Conservation (phyloP, 73 alveolate genomes). For the Tetrahymena borealis region DNA sequence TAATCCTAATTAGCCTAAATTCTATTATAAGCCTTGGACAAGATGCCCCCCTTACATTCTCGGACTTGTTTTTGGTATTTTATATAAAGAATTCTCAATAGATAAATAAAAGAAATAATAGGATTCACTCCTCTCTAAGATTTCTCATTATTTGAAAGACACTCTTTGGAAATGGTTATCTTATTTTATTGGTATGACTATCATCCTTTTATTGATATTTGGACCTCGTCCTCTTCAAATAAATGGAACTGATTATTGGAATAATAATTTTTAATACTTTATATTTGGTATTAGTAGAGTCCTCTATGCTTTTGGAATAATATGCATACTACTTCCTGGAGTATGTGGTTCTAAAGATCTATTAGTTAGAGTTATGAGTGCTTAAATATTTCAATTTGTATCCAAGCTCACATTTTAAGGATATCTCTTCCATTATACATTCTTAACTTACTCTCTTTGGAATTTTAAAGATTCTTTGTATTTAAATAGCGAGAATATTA, state of each 20-base stretch:
- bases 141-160: not conserved
- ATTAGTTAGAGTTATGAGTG: not conserved
- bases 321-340: not conserved
- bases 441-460: not conserved
- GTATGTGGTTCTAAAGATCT: not conserved
- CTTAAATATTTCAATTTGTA: not conserved
- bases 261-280: not conserved
- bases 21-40: conserved; percentile 4
- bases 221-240: not conserved
- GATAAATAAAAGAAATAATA: not conserved
- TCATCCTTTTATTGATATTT: not conserved
- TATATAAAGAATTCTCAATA: conserved; percentile 4
- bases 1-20: not conserved
- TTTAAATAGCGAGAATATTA: not conserved
- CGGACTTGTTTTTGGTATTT: conserved; percentile 8
- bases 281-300: not conserved
- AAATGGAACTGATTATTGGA: not conserved
- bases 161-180: not conserved
- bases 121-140: not conserved
- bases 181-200: not conserved
- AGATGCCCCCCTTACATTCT: conserved; percentile 17
- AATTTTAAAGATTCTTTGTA: not conserved
- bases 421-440: not conserved
- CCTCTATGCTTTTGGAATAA: not conserved
- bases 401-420: not conserved